These are phyloP conservation scores for Ophiocordyceps camponoti-leonardi DNA, from an alignment of 2,329 filamentous ascomycete species.

Conservation along the genomic window DNA sequence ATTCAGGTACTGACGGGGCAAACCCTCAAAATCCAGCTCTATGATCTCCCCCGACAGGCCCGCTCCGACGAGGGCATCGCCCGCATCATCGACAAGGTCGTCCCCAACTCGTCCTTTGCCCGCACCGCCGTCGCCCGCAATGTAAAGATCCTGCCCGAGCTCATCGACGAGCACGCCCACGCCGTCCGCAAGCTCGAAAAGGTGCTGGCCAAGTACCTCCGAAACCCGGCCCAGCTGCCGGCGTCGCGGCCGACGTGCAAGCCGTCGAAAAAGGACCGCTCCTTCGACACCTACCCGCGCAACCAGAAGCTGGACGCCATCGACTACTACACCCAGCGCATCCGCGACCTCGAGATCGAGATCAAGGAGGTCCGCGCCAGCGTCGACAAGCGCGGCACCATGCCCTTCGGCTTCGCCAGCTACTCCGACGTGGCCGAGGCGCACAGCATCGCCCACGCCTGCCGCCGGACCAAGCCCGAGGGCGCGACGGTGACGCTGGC, in stretches of 20 bases:
- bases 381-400: conserved; percentile 74
- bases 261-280: conserved; percentile 63
- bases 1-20: background rate
- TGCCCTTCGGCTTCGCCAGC: conserved; percentile 87
- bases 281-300: conserved; percentile 43
- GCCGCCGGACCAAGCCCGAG: conserved; percentile 63
- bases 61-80: conserved; percentile 77
- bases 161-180: conserved; percentile 72
- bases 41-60: conserved; percentile 63
- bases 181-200: conserved; percentile 69
- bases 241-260: conserved; percentile 59
- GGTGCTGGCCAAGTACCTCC: conserved; percentile 77
- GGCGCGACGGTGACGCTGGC: conserved; percentile 65
- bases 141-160: conserved; percentile 70
- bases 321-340: conserved; percentile 75
- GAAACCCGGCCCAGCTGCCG: conserved; percentile 68
- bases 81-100: conserved; percentile 63
- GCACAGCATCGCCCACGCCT: conserved; percentile 69
- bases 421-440: conserved; percentile 80
- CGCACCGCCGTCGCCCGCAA: conserved; percentile 76
- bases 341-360: conserved; percentile 63
- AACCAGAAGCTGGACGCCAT: conserved; percentile 81
- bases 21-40: conserved; percentile 42
- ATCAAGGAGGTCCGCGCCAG: conserved; percentile 69
- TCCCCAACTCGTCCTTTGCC: conserved; percentile 62